Percentiles rank a stretch among this genome's conserved stretches.
Evolutionary conservation across 768 basidiomycete species (phyloP).

Genomic region (Termitomyces titanicus): DNA sequence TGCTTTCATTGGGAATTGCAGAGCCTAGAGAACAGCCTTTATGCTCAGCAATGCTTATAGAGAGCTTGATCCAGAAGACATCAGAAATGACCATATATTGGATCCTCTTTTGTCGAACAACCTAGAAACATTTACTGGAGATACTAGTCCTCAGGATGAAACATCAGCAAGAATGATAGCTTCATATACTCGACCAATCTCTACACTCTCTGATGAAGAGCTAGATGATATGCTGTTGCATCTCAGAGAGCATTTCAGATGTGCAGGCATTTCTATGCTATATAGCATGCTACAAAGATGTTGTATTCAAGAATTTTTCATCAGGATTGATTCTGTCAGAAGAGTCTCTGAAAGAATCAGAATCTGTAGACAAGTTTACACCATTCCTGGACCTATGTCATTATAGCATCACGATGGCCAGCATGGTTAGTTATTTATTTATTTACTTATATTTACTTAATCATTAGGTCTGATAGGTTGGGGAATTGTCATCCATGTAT

Average conservation of each 20-base stretch:
- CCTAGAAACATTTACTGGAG: not conserved
- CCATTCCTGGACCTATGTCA: constrained; percentile 26
- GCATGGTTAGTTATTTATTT: constrained; percentile 19
- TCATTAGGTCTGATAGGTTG: constrained; percentile 26
- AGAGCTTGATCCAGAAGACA: not conserved
- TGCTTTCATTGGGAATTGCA: constrained; percentile 15
- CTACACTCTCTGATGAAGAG: not conserved
- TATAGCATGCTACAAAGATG: constrained; percentile 17
- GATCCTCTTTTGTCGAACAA: not conserved
- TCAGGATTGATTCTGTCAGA: constrained; percentile 17
- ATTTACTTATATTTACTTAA: not conserved
- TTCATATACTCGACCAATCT: not conserved
- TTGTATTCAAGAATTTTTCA: constrained; percentile 14
- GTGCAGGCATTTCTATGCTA: constrained; percentile 19
- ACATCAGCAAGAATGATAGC: too few species aligned
- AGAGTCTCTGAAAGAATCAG: constrained; percentile 14
- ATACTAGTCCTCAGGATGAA: too few species aligned
- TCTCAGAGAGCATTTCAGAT: constrained; percentile 1
- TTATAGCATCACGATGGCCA: constrained; percentile 35
- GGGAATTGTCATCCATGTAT: constrained; percentile 30
- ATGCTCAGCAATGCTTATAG: not conserved
- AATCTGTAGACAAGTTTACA: constrained; percentile 20
- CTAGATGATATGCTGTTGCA: not conserved
- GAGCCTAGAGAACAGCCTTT: constrained; percentile 9
- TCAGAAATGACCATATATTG: not conserved